Evolutionary conservation across 2,329 filamentous ascomycete genomes (phyloP).

Genomic region (Trichoderma endophyticum): DNA sequence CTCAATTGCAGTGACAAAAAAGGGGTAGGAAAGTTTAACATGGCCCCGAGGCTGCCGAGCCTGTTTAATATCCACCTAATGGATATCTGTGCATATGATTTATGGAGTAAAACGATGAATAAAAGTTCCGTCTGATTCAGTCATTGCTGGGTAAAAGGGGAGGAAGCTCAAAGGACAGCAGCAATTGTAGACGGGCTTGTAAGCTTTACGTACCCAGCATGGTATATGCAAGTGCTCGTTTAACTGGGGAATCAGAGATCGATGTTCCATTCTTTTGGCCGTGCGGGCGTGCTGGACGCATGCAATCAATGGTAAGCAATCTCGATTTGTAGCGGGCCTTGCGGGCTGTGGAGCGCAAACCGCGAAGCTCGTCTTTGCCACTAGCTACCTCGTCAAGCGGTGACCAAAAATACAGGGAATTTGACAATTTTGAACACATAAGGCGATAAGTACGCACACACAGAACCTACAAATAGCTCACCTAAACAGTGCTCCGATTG

Average conservation of each 20-base stretch:
- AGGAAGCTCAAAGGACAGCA: background rate
- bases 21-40: background rate
- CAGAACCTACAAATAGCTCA: too few species aligned
- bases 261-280: background rate
- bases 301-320: background rate
- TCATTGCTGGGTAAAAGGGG: background rate
- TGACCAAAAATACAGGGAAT: too few species aligned
- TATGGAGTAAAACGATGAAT: background rate
- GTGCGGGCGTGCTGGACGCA: background rate
- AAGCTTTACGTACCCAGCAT: background rate
- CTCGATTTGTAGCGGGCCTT: constrained; percentile 8
- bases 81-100: background rate
- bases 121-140: background rate
- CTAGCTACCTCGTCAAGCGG: background rate
- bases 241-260: background rate
- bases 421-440: too few species aligned
- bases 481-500: too few species aligned
- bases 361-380: constrained; percentile 11
- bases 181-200: background rate
- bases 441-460: too few species aligned
- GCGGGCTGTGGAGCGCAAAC: background rate
- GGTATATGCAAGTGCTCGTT: background rate
- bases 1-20: background rate
- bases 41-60: background rate
- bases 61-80: background rate